Evolutionary conservation across 768 basidiomycete species (phyloP).

Genomic region (Boletellus ananiceps): DNA sequence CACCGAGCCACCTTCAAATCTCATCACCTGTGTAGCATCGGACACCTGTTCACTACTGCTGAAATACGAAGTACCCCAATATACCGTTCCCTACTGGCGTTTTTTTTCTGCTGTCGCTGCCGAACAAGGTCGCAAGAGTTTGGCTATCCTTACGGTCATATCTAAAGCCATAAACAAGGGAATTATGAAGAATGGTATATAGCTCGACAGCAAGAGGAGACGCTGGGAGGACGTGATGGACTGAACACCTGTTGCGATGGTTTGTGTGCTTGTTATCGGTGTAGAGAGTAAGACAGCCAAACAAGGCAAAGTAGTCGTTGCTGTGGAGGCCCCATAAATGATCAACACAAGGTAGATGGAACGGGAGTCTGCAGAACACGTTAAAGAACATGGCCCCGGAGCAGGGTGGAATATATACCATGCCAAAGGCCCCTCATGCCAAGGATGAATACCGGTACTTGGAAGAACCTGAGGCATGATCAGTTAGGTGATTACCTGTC

Average conservation of each 20-base stretch:
- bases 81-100: slow-evolving; percentile 5
- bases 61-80: neutral
- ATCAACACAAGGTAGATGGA: slow-evolving; percentile 60
- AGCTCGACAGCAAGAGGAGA: slow-evolving; percentile 56
- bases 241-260: slow-evolving; percentile 27
- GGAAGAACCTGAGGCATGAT: slow-evolving; percentile 43
- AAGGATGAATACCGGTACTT: slow-evolving; percentile 74
- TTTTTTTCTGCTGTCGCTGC: slow-evolving; percentile 14
- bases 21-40: too few relatives aligned
- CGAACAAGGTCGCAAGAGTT: slow-evolving; percentile 29
- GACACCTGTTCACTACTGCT: neutral
- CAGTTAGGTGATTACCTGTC: neutral
- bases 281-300: slow-evolving; percentile 54
- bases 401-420: slow-evolving; percentile 31
- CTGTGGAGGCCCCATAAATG: slow-evolving; percentile 72
- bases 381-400: neutral
- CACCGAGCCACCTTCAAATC: too few relatives aligned
- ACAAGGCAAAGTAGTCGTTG: slow-evolving; percentile 75
- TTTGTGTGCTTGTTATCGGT: slow-evolving; percentile 37
- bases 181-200: slow-evolving; percentile 71
- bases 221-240: slow-evolving; percentile 51
- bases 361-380: slow-evolving; percentile 39
- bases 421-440: slow-evolving; percentile 57
- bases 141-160: slow-evolving; percentile 47
- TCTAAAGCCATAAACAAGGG: slow-evolving; percentile 72